Evolutionary conservation across 2,329 filamentous ascomycete species (phyloP), one percentile per base, ranked within the genome.

Genomic region (Hysterium pulicare): DNA sequence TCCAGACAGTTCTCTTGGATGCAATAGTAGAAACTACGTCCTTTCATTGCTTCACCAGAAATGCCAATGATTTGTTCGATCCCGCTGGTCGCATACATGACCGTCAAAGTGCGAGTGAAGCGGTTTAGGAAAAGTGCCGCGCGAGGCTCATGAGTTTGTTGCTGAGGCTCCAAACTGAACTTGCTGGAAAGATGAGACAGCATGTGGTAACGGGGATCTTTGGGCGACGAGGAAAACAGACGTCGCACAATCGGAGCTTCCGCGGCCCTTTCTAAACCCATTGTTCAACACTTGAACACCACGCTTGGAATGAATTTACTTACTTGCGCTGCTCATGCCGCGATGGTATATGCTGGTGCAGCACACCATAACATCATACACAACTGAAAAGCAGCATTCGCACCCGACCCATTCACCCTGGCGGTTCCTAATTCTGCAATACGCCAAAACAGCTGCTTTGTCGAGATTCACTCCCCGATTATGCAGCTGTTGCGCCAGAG

Each of bases 191-290:
- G 73, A 51, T 90, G 86, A 42, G 88, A 86, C 60, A 94, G 71
- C 88, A 94, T 94, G 68, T 93, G 87, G 64, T 94, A 94, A 49
- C 88, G 82, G 15, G 88, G 87, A 58, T 95, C 89, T 56, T 82
- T 77, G 11, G 87, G 86, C 6, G 87, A 91, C 20, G 84, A 88
- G 2, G 87, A 84, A 64, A 94, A 94, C 21, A 91, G 74, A 38
- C 84, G 82, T 41, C 87, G 81, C 42, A 94, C 83, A 46, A 87
- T 77, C 1, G 87, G 87, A 30, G 87, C 88, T 55, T 89, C 86
- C 4, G 82, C 73, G 13, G 86, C 87, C 53, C 88, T 81, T 57
- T 84, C 88, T 93, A 57, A n/a, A 38, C 9, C 15, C 22, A 41
- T 21, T 17, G 33, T 40, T 13, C 40, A n/a, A 42, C 16, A 4